These are phyloP conservation scores for Orbilia brochopaga DNA, from an alignment of 2,329 filamentous ascomycete species.

Conservation along the genomic window DNA sequence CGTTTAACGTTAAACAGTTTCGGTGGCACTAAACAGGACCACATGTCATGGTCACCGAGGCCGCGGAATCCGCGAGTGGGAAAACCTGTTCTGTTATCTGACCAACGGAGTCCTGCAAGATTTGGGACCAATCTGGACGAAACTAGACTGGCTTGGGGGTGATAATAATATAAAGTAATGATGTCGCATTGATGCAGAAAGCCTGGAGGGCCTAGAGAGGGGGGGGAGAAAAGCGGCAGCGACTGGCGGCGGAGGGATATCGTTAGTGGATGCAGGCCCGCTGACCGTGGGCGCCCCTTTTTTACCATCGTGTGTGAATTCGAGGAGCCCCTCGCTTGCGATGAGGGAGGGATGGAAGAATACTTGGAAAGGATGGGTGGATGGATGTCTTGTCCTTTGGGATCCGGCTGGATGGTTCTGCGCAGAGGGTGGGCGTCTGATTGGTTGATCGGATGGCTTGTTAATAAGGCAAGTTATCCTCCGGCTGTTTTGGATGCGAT, in stretches of 20 bases:
- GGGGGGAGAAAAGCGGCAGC: background rate
- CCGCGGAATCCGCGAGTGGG: background rate
- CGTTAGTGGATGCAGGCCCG: background rate
- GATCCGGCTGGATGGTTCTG: constrained; percentile 1
- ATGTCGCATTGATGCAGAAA: constrained; percentile 7
- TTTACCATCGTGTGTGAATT: background rate
- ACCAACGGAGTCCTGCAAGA: background rate
- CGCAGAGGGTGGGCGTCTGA: background rate
- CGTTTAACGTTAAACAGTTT: constrained; percentile 1
- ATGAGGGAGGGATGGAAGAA: too few relatives aligned
- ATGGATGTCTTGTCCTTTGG: background rate
- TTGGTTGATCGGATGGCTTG: background rate
- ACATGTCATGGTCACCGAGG: constrained; percentile 6
- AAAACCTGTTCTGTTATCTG: background rate
- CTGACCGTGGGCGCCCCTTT: background rate
- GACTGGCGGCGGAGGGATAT: constrained; percentile 3
- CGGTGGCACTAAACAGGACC: background rate
- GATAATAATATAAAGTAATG: background rate
- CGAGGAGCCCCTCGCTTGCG: too few relatives aligned
- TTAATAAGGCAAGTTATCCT: background rate
- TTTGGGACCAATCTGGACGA: background rate
- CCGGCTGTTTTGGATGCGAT: background rate
- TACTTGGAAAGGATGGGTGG: too few relatives aligned
- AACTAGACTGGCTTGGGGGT: background rate
- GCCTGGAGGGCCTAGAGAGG: background rate